Evolutionary conservation across 78 protist genomes (phyloP).

Genomic region (Dictyostelium purpureum): DNA sequence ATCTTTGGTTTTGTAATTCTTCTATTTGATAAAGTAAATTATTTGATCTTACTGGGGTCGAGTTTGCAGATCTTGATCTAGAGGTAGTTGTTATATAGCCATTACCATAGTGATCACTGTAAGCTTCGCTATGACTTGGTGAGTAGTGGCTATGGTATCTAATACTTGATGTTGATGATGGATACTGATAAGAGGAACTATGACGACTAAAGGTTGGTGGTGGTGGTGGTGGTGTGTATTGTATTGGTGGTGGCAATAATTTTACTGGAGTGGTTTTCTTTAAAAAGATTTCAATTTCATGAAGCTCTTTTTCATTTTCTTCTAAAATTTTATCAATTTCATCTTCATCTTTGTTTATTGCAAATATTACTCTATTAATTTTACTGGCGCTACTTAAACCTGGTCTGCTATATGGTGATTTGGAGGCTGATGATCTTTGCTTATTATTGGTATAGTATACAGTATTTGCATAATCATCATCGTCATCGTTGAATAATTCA

Average conservation of each 20-base stretch:
- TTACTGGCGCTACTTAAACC: background rate
- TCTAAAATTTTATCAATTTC: background rate
- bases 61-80: constrained; percentile 5
- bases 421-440: background rate
- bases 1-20: constrained; percentile 14
- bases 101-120: background rate
- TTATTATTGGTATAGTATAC: background rate
- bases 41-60: constrained; percentile 9
- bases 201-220: background rate
- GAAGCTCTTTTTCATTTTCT: constrained; percentile 5
- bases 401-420: background rate
- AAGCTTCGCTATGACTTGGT: background rate
- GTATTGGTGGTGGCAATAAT: background rate
- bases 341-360: background rate
- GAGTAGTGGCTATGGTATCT: background rate
- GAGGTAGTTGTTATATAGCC: background rate
- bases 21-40: constrained; percentile 18
- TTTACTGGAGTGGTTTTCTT: constrained; percentile 12
- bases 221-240: background rate
- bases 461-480: background rate
- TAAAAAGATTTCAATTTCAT: constrained; percentile 16
- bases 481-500: background rate
- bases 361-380: background rate
- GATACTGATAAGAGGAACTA: background rate
- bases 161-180: background rate